These are phyloP conservation scores for Penicillium parvum DNA, from an alignment of 495 filamentous ascomycete genomes.

Conservation along the genomic window DNA sequence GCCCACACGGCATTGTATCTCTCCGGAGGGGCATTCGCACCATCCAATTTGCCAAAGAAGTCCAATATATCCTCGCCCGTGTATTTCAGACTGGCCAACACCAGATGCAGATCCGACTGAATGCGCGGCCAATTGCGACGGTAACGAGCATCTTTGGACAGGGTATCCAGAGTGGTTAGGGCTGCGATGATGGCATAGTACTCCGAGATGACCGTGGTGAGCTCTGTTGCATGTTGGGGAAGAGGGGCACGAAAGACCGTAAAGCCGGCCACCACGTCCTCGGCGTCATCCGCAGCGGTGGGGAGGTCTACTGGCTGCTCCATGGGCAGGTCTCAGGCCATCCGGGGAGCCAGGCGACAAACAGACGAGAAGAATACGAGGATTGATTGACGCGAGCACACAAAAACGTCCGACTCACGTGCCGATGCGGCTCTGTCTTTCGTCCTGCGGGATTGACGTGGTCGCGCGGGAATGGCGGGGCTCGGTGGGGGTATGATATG, in stretches of 20 bases:
- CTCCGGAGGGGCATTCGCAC: conserved; percentile 30
- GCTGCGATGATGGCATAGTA: conserved; percentile 51
- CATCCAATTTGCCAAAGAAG: conserved; percentile 46
- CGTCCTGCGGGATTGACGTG: conserved; percentile 22
- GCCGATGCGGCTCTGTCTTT: conserved; percentile 23
- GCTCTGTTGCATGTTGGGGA: conserved; percentile 49
- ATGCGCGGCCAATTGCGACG: conserved; percentile 32
- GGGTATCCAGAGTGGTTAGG: conserved; percentile 43
- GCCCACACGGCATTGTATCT: conserved; percentile 50
- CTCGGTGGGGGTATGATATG: conserved; percentile 10
- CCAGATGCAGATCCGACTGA: conserved; percentile 41
- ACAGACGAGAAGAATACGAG: conserved; percentile 1
- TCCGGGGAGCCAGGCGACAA: conserved; percentile 13
- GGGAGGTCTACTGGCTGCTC: conserved; percentile 45
- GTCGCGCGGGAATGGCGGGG: conserved; percentile 30
- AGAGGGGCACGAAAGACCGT: conserved; percentile 47
- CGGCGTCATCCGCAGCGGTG: conserved; percentile 45
- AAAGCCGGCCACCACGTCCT: conserved; percentile 52
- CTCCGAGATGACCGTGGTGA: conserved; percentile 51
- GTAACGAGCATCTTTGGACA: conserved; percentile 30
- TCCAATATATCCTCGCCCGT: conserved; percentile 51
- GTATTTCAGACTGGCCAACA: conserved; percentile 44
- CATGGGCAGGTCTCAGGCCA: conserved; percentile 31
- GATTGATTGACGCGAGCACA: background rate
- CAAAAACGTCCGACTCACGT: conserved; percentile 13